Conservation (phyloP, 2,329 filamentous ascomycete species). For the Xylaria hypoxylon region DNA sequence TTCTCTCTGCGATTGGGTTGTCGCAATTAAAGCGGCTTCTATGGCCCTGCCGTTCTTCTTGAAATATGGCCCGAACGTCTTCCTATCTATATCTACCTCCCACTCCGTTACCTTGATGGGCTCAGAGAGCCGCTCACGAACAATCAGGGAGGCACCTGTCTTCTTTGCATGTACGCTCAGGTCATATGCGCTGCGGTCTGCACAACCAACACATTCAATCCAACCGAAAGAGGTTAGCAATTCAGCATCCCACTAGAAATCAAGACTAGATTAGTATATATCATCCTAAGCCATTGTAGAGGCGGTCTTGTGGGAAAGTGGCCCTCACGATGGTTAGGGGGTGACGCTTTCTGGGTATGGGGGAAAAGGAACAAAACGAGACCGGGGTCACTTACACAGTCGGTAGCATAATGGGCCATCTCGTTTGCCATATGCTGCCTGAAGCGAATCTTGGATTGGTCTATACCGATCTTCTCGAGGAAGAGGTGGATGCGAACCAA, state of each 20-base stretch:
- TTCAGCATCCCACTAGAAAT: constrained; percentile 83
- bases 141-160: constrained; percentile 86
- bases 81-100: constrained; percentile 89
- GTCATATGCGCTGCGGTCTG: constrained; percentile 95
- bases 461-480: constrained; percentile 87
- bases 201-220: constrained; percentile 98
- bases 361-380: no score
- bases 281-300: neutral
- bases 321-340: neutral
- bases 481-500: constrained; percentile 93
- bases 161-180: constrained; percentile 91
- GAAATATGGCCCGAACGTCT: constrained; percentile 94
- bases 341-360: no score
- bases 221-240: constrained; percentile 91
- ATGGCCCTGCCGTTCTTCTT: constrained; percentile 93
- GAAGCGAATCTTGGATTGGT: constrained; percentile 90
- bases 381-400: constrained; percentile 70
- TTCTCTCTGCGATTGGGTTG: constrained; percentile 84
- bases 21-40: constrained; percentile 79
- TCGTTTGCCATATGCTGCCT: constrained; percentile 84
- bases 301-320: neutral
- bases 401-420: constrained; percentile 85
- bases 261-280: constrained; percentile 18
- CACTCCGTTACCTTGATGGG: constrained; percentile 87
- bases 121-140: constrained; percentile 82